Base-by-base conservation (phyloP, 768 basidiomycete species). In the Kwoniella pini region DNA sequence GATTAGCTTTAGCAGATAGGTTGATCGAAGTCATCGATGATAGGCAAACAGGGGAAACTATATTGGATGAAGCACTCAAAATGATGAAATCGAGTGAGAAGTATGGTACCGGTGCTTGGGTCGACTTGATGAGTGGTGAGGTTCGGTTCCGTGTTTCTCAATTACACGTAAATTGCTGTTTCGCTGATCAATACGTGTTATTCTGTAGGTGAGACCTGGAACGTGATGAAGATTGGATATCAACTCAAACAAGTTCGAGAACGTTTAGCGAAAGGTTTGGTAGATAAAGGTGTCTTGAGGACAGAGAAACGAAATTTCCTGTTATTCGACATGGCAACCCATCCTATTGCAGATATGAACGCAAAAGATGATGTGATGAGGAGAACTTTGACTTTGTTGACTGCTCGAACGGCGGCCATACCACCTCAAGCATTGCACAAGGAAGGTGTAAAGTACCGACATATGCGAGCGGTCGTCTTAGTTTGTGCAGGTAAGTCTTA, bases 221-320 rank as follows among this genome's bases (percentile, higher is more conserved):
- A 98, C 79, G 93, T 99, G 7, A 92, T 97, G 88, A 98, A 98
- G 81, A 98, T 99, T 55, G 94, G 94, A 22, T 99, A 91, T 80
- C 95, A 99, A 79, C 87, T 99, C 46, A 97, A 97, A 79, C 95
- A 97, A 80, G 95, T 98, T 39, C 88, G 95, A 45, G 95, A 99
- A 80, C 89, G 95, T 17, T 87, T 99, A 39, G 93, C 94, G 13
- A 99, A 99, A 77, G 85, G 95, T 2, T 85, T 99, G 39, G 95
- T 97, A 52, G 95, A 99, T 83, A 99, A 99, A 80, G 96, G 95
- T 70, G 87, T 99, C 38, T 85, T 99, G n/a, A 88, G 96, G 51
- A 99, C 95, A 15, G 96, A 98, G 78, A 98, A 99, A 77, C 89
- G 93, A 72, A 98, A 98, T 79, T 99, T 99, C 80, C 85, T 99